Evolutionary conservation across 1,284 basidiomycete genomes (phyloP).

Genomic region (Ceratorhiza oryzae-sativae): DNA sequence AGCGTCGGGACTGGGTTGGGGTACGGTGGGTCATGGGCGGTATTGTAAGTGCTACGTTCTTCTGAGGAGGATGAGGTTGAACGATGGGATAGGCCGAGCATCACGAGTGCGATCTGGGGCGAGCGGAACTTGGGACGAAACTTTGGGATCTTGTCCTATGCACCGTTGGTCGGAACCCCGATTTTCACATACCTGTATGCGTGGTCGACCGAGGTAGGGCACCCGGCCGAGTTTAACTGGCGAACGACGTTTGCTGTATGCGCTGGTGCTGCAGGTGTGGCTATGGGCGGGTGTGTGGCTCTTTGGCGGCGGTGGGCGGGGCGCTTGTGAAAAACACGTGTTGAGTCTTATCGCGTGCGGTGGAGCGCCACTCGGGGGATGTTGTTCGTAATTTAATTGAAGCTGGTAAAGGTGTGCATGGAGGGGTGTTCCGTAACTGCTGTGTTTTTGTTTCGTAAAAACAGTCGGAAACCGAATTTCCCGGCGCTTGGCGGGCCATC

Average conservation of each 20-base stretch:
- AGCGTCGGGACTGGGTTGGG: conserved; percentile 69
- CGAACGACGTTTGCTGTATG: conserved; percentile 65
- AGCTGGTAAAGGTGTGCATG: not conserved
- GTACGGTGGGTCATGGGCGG: conserved; percentile 72
- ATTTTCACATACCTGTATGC: conserved; percentile 78
- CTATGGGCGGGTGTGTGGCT: conserved; percentile 54
- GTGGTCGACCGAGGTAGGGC: conserved; percentile 52
- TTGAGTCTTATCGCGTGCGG: not conserved
- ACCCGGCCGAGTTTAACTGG: conserved; percentile 55
- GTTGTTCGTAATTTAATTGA: not conserved
- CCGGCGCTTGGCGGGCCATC: not conserved
- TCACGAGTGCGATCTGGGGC: conserved; percentile 65
- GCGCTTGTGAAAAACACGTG: conserved; percentile 51
- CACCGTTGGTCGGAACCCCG: conserved; percentile 74
- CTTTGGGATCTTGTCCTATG: conserved; percentile 73
- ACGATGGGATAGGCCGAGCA: conserved; percentile 10
- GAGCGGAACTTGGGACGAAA: conserved; percentile 70
- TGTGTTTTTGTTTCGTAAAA: not conserved
- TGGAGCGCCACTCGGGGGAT: not conserved
- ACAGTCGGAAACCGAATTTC: not conserved
- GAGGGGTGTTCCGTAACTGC: not conserved
- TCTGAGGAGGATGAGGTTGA: conserved; percentile 40
- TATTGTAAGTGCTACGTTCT: conserved; percentile 63
- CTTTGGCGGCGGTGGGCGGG: conserved; percentile 71
- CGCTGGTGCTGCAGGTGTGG: conserved; percentile 55